Conservation (phyloP, 768 basidiomycete genomes). For the Mycena rosella region DNA sequence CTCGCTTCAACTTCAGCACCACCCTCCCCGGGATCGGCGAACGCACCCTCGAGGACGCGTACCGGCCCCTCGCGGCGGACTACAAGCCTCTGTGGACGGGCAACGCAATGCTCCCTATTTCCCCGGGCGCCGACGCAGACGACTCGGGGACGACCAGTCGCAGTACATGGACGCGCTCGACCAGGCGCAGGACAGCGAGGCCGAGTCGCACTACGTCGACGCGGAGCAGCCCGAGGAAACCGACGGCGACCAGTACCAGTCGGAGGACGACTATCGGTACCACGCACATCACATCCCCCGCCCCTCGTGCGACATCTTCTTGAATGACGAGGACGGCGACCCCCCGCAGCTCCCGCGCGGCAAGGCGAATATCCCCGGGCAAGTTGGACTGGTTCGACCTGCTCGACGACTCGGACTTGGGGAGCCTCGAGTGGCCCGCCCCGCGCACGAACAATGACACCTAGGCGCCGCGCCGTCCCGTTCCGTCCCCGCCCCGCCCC, state of each 20-base stretch:
- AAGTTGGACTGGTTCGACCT: conserved; percentile 33
- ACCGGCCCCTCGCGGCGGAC: neutral
- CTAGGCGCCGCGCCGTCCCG: neutral
- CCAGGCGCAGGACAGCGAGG: neutral
- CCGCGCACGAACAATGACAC: neutral
- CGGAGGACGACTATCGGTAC: conserved; percentile 20
- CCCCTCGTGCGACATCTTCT: conserved; percentile 32
- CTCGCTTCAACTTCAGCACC: conserved; percentile 17
- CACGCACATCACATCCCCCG: conserved; percentile 24
- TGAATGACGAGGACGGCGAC: conserved; percentile 14
- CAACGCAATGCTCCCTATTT: neutral
- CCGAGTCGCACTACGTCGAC: conserved; percentile 4
- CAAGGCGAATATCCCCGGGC: conserved; percentile 26
- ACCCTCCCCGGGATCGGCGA: conserved; percentile 22
- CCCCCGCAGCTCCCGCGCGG: neutral
- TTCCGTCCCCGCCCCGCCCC: too few relatives aligned
- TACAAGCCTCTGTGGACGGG: conserved; percentile 20
- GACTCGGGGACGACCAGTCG: conserved; percentile 14
- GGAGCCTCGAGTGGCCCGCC: conserved; percentile 3
- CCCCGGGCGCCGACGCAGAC: neutral
- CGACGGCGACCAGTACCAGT: neutral
- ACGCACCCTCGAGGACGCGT: conserved; percentile 2
- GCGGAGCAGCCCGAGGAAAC: neutral
- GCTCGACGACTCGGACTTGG: conserved; percentile 27
- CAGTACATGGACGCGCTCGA: conserved; percentile 30